phyloP scores from a whole-genome alignment of 306 rosid genomes.

The Rubus idaeus region DNA sequence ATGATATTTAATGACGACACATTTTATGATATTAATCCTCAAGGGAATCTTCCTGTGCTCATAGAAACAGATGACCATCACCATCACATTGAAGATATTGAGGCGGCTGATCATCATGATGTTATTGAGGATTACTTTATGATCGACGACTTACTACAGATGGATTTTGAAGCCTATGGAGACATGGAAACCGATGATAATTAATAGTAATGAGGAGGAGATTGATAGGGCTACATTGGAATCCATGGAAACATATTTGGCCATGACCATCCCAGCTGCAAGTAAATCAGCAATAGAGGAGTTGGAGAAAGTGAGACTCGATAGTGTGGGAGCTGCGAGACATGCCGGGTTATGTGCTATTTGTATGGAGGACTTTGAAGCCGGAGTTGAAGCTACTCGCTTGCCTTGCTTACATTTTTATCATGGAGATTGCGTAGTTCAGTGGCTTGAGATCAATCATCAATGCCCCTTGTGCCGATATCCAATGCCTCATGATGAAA shows the following conservation, averaged over 20 bases:
- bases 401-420: slow-evolving; percentile 16
- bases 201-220: background rate
- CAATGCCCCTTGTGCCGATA: slow-evolving; percentile 11
- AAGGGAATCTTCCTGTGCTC: too few relatives aligned
- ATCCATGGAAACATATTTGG: background rate
- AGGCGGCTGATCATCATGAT: background rate
- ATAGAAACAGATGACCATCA: background rate
- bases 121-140: background rate
- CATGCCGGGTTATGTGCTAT: slow-evolving; percentile 1
- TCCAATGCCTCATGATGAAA: background rate
- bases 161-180: too few relatives aligned
- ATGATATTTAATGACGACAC: too few relatives aligned
- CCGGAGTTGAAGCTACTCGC: slow-evolving; percentile 10
- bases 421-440: slow-evolving; percentile 8
- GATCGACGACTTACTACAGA: background rate
- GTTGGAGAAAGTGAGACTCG: slow-evolving; percentile 13
- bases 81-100: background rate
- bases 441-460: slow-evolving; percentile 5
- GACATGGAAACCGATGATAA: background rate
- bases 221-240: background rate
- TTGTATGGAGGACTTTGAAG: slow-evolving; percentile 18
- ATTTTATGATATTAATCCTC: too few relatives aligned
- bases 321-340: background rate
- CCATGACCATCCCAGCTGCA: background rate
- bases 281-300: background rate